These are phyloP conservation scores for Terana coerulea DNA, from an alignment of 768 basidiomycete genomes.

Conservation along the genomic window DNA sequence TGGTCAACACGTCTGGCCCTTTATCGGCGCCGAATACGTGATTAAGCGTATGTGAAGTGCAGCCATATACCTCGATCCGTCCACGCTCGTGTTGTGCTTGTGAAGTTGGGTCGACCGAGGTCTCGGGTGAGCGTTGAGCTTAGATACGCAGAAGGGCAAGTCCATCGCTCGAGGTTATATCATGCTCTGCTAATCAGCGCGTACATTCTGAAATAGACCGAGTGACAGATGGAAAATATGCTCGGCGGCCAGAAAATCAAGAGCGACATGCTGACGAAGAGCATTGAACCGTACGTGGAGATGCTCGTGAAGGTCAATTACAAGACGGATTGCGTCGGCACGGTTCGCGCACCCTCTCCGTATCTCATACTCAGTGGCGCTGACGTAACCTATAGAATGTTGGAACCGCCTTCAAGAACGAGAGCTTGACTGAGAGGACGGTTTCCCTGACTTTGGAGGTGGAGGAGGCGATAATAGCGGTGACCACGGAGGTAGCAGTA, in stretches of 20 bases:
- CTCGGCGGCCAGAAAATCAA: slow-evolving; percentile 81
- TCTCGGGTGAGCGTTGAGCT: too few species aligned
- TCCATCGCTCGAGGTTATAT: too few species aligned
- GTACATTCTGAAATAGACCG: too few species aligned
- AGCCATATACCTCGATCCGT: too few species aligned
- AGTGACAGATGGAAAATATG: slow-evolving; percentile 90
- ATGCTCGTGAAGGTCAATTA: slow-evolving; percentile 76
- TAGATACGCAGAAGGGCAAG: too few species aligned
- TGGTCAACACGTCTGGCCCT: too few species aligned
- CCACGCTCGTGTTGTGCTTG: too few species aligned
- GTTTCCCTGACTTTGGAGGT: slow-evolving; percentile 25
- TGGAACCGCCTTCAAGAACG: slow-evolving; percentile 43
- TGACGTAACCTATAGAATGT: slow-evolving; percentile 63
- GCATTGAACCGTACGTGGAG: slow-evolving; percentile 86
- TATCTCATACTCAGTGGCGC: neutral
- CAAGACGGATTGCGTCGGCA: slow-evolving; percentile 70
- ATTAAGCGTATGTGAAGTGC: too few species aligned
- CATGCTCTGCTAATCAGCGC: too few species aligned
- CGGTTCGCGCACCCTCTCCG: slow-evolving; percentile 38
- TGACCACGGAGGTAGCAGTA: slow-evolving; percentile 20
- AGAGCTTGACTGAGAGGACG: slow-evolving; percentile 36
- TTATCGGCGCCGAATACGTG: too few species aligned
- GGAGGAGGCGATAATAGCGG: slow-evolving; percentile 26
- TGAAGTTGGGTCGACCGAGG: too few species aligned
- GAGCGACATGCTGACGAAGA: slow-evolving; percentile 75